Base-by-base conservation (phyloP, 441 rosid genomes). In the Dalechampia spathulata region DNA sequence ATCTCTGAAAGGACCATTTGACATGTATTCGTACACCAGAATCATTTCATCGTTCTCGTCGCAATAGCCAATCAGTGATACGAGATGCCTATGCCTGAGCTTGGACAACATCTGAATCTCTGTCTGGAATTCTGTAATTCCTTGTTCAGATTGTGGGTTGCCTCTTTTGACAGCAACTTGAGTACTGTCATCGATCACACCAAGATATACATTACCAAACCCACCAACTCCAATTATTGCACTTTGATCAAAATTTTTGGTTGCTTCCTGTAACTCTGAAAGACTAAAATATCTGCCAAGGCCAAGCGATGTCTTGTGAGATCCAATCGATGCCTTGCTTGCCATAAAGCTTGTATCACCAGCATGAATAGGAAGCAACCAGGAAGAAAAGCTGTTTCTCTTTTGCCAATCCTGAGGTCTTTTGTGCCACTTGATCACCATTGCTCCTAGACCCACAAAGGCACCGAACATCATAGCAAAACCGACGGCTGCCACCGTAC, bases 401-500 rank as follows among this genome's bases (percentile, higher is more conserved):
- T 68, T 81, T 49, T 85, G 90, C 98, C 98, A 90, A 66, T 90
- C 98, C 57, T 87, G 90, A 9, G 98, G 96, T 38, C 96, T 75
- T 74, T 74, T 83, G 53, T 80, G 90, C 98, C 96, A 87, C 67
- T 76, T 85, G 30, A 85, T 65, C 48, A 91, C 90, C 98, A 87
- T 87, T 26, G 98, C 95, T 14, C 98, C 98, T 8, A 91, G 86
- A 10, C 98, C 96, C 7, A 82, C 79, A 63, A 91, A 85, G 10
- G 98, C 96, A 21, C 98, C 98, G 45, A 91, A 91, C 98, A 84
- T 90, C 99, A 87, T 77, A 6, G 85, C 92, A 48, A 93, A 84
- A 17, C 97, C 96, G 0, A 89, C 95, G 0, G 83, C 82, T 45
- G 87, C 96, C 43, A 86, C 86, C 4, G 82, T 64, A 10, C 76